phyloP scores from a whole-genome alignment of 176 grass and related monocot species.

The Chrysopogon serrulatus region DNA sequence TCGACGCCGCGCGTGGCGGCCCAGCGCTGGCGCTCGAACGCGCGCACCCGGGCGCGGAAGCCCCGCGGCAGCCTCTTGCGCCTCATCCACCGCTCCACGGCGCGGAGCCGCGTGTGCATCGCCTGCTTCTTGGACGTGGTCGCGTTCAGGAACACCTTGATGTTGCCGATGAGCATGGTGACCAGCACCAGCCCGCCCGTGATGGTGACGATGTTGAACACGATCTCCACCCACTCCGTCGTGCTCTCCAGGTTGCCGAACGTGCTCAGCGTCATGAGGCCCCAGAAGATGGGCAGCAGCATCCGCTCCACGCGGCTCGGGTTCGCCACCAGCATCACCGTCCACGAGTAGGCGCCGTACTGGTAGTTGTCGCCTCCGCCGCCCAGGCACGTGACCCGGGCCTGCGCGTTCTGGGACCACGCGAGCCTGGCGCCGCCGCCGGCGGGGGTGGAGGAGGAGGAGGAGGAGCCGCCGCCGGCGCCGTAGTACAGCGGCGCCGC shows the following conservation, averaged over 20 bases:
- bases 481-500: conserved; percentile 61
- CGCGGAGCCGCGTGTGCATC: conserved; percentile 57
- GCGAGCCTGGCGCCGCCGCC: conserved; percentile 26
- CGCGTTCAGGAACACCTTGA: conserved; percentile 95
- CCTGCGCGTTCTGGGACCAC: conserved; percentile 51
- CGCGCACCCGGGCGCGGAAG: conserved; percentile 66
- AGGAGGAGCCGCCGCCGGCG: not conserved
- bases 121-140: conserved; percentile 96
- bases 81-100: conserved; percentile 84
- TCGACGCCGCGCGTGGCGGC: conserved; percentile 82
- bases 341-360: conserved; percentile 89
- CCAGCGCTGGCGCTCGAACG: conserved; percentile 89
- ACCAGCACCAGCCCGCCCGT: conserved; percentile 74
- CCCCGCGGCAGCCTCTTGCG: conserved; percentile 42
- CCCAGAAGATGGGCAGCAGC: conserved; percentile 96
- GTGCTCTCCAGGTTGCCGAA: conserved; percentile 94
- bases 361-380: conserved; percentile 53
- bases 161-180: conserved; percentile 96
- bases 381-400: conserved; percentile 40
- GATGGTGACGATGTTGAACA: conserved; percentile 94
- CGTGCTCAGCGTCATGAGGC: conserved; percentile 89
- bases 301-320: conserved; percentile 73
- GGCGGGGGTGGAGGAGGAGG: not conserved
- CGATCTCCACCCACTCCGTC: conserved; percentile 93
- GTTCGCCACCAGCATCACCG: conserved; percentile 71